These are phyloP conservation scores for Mortierella sp. DNA, from an alignment of 371 early-diverging fungal genomes.

Conservation along the genomic window DNA sequence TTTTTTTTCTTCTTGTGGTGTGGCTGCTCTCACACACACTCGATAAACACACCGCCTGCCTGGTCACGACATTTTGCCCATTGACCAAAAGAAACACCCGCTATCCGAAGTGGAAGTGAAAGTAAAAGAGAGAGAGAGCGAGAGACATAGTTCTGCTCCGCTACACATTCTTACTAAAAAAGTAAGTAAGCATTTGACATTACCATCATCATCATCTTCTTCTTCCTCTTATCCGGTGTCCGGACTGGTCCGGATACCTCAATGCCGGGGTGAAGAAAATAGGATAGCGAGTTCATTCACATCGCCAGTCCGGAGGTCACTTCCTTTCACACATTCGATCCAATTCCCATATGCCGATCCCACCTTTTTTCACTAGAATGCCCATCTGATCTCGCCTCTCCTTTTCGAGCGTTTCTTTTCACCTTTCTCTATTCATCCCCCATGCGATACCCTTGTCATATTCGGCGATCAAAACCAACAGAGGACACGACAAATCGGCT, in stretches of 20 bases:
- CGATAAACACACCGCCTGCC: background rate
- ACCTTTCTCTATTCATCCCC: background rate
- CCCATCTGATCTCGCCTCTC: background rate
- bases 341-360: background rate
- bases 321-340: background rate
- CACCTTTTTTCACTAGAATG: background rate
- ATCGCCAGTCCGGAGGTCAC: background rate
- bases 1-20: background rate
- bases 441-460: background rate
- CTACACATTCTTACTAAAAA: background rate
- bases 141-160: background rate
- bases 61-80: constrained; percentile 9
- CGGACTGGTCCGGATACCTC: constrained; percentile 3
- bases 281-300: background rate
- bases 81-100: constrained; percentile 8
- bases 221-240: background rate
- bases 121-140: background rate
- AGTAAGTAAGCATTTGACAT: constrained; percentile 5
- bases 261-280: background rate
- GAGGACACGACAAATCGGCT: background rate
- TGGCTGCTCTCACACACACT: background rate
- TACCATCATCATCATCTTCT: background rate
- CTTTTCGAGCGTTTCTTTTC: background rate
- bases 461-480: background rate
- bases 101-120: background rate